Conservation (phyloP, 2,329 filamentous ascomycete genomes). For the Aspergillus viridinutans region DNA sequence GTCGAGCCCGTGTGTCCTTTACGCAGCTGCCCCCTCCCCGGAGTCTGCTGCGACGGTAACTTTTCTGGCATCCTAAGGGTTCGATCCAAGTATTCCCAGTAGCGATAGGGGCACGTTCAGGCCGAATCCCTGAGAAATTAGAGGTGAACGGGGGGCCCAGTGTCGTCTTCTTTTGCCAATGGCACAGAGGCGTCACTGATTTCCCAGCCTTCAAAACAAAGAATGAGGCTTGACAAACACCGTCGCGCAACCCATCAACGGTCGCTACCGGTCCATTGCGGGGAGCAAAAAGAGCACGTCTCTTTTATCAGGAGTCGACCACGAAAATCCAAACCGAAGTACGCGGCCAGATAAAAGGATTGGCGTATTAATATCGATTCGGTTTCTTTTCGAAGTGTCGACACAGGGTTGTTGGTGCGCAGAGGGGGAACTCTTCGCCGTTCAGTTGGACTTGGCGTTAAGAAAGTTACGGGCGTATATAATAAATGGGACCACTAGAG, state of each 20-base stretch:
- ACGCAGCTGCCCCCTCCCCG: conserved; percentile 30
- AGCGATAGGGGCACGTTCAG: conserved; percentile 15
- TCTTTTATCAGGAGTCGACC: conserved; percentile 11
- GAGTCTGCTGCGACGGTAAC: conserved; percentile 31
- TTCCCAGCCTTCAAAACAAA: conserved; percentile 22
- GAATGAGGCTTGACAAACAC: conserved; percentile 32
- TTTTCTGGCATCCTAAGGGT: conserved; percentile 33
- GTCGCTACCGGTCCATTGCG: conserved; percentile 39
- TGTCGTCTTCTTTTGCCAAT: conserved; percentile 18
- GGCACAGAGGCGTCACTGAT: conserved; percentile 26
- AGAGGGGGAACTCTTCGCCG: conserved; percentile 16
- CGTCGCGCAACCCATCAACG: conserved; percentile 33
- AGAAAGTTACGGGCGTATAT: conserved; percentile 16
- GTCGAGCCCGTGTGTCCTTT: conserved; percentile 31
- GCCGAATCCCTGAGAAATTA: conserved; percentile 14
- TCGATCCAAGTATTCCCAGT: conserved; percentile 13
- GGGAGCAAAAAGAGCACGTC: conserved; percentile 19
- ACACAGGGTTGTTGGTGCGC: conserved; percentile 1
- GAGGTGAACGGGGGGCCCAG: background rate
- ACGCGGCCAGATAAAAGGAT: background rate
- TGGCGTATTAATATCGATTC: background rate
- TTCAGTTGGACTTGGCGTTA: conserved; percentile 16
- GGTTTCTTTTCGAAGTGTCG: conserved; percentile 1
- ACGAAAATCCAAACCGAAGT: background rate
- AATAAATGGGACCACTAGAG: conserved; percentile 4